Evolutionary conservation across 208 protist genomes (phyloP), one percentile per base, ranked within the genome.

Genomic region (Leishmania tropica): DNA sequence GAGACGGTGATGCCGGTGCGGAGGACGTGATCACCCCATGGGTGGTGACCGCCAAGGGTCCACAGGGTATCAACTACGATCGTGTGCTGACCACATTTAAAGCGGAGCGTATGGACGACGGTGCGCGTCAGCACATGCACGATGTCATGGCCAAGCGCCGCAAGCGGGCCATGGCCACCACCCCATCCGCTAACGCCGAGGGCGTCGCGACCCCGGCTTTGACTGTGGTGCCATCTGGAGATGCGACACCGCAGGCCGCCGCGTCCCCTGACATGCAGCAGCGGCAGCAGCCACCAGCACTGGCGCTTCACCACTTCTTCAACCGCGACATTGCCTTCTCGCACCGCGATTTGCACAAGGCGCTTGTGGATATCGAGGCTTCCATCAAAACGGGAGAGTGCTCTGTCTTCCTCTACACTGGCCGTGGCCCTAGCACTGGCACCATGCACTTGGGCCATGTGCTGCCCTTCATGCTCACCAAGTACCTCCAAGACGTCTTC

Each of bases 331-430:
- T 99, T 67, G 99, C 98, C 73, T 99, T 99, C 86, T 99, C 98
- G 1, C 99, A 99, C 86, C 88, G 99, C 74, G 99, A 99, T 78
- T 95, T 99, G 45, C 86, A 96, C 37, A 80, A 81, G 45, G 96
- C 99, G 19, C 92, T 99, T 24, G 85, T 98, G 76, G 85, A 88
- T 45, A 88, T 98, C 37, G 99, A 99, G 81, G 71, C 75, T 79
- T 76, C 81, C 21, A 79, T 94, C 42, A 37, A 79, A 67, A 77
- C 83, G 2, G 91, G 90, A 28, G 89, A 90, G 40, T 89, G 97
- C 83, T 90, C 93, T 10, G 98, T 99, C 75, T 99, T 99, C 89
- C 87, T 99, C 24, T 99, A 99, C 94, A 99, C 99, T n/a, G 99
- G 99, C 7, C 93, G 99, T 40, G 99, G 99, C 13, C 99, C 99